Percentiles rank a stretch among this genome's conserved stretches.
These are phyloP conservation scores for Datisca glomerata DNA, from an alignment of 306 rosid genomes.

Conservation along the genomic window DNA sequence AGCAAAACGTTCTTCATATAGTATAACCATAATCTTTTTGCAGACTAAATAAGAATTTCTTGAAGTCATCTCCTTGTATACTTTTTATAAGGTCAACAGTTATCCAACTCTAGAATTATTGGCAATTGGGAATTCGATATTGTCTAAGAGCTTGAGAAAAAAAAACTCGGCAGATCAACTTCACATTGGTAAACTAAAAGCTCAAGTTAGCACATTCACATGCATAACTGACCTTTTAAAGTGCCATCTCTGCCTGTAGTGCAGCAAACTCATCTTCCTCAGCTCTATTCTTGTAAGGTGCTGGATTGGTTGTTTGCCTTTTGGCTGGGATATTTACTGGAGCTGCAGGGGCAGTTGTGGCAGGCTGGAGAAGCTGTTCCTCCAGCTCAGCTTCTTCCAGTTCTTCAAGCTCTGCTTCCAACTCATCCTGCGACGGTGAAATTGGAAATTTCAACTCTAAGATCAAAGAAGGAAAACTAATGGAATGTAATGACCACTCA, in stretches of 20 bases:
- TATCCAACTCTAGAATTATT: too few relatives aligned
- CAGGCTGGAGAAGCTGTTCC: constrained; percentile 89
- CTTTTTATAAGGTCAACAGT: too few relatives aligned
- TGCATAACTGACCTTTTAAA: too few relatives aligned
- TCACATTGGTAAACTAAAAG: too few relatives aligned
- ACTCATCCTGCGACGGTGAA: constrained; percentile 44
- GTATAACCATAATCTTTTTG: too few relatives aligned
- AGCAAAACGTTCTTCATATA: too few relatives aligned
- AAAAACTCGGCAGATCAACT: too few relatives aligned
- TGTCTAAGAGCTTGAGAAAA: too few relatives aligned
- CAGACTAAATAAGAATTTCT: too few relatives aligned
- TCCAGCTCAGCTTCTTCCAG: constrained; percentile 89
- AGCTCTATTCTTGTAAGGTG: constrained; percentile 46
- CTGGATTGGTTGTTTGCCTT: constrained; percentile 49
- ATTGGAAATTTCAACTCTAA: background rate
- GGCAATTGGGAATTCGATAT: too few relatives aligned
- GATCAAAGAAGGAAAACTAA: background rate
- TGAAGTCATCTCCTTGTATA: too few relatives aligned
- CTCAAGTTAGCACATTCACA: too few relatives aligned
- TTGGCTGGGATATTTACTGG: constrained; percentile 61
- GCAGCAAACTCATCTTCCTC: constrained; percentile 95
- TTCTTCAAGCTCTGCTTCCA: constrained; percentile 93
- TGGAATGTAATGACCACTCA: background rate
- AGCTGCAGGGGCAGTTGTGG: constrained; percentile 76
- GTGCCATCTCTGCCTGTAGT: constrained; percentile 90